Evolutionary conservation across 208 protist species (phyloP), one percentile per base, ranked within the genome.

Genomic region (Acanthamoeba royreba): DNA sequence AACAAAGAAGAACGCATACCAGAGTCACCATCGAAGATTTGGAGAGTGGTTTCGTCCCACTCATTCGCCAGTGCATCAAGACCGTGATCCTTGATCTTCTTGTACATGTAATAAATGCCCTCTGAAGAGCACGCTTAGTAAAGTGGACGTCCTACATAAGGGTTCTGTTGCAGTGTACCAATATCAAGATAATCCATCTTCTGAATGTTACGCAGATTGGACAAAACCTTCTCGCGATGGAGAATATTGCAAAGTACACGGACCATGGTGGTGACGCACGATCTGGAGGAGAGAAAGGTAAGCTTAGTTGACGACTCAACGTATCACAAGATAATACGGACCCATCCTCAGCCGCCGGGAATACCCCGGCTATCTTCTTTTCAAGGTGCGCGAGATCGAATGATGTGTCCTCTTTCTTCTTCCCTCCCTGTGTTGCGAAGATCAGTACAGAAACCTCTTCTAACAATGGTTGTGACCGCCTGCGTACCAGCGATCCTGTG

Each of bases 1-100:
- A 53, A 88, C 9, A 55, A 33, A 58, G 47, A n/a, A 11, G 66
- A 77, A 28, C 35, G 9, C 40, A 35, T 38, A 92, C 87, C 87
- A 28, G 2, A 58, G 38, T 92, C 87, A 19, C 87, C 87, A 2
- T 92, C 87, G 40, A 92, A 92, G 17, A 92, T n/a, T n/a, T 92
- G 53, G 15, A 92, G 61, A 11, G 87, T 92, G 19, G 87, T 79
- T 25, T 92, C 87, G 47, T 92, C 87, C 87, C 87, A 92, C 33
- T 92, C 87, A 61, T 92, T 92, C 38, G 87, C 87, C 1, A 92
- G 58, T 9, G 87, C 40, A 35, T 79, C 87, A 22, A 92, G 61
- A 5, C 87, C 87, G 40, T 81, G 58, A 4, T 92, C 58, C n/a
- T 79, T 35, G 42, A 92, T 52, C 31, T 92, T 92, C 25, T 92